Evolutionary conservation across 2,329 filamentous ascomycete genomes (phyloP), one percentile per base, ranked within the genome.

Genomic region (Neocucurbitaria cava): DNA sequence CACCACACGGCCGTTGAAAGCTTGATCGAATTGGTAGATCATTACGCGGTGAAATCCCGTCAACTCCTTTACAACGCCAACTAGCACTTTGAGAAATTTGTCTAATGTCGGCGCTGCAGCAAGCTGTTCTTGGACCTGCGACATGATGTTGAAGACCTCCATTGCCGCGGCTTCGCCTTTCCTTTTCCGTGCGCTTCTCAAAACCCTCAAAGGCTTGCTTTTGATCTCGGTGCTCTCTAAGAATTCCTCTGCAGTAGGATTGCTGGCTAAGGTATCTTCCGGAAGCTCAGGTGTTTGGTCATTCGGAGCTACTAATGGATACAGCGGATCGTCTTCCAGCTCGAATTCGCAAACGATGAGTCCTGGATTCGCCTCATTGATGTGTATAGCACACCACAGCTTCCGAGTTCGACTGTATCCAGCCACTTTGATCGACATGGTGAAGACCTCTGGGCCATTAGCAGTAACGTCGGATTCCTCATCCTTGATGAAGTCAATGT

Each of bases 11-110:
- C 92, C 92, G 65, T 96, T 96, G 81, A 89, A 95, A 1, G 82
- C 76, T 4, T 87, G 81, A 72, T 96, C 92, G 60, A 96, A 96
- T 72, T 96, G 91, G 68, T 96, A 96, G 1, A 96, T 84, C 90
- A 96, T 93, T 43, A 96, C 91, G 11, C 92, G 89, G 69, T 96
- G 92, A 61, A 96, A 96, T 0, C 92, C 92, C 0, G 92, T 96
- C 44, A 96, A 73, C 68, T 96, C 92, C 69, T 96, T 96, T 30
- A 96, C 86, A 7, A 96, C 89, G 0, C 92, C 92, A 0, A 94
- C 89, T 3, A 95, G 76, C 5, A 93, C 87, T 65, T 95, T 94
- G 33, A 96, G 78, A 54, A 96, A 91, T 1, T 75, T 81, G 1
- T 92, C 87, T 0, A 96, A 78, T 55, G 83, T 88, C 0, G 86